Evolutionary conservation across 306 rosid species (phyloP).

Genomic region (Ormosia semicastrata): DNA sequence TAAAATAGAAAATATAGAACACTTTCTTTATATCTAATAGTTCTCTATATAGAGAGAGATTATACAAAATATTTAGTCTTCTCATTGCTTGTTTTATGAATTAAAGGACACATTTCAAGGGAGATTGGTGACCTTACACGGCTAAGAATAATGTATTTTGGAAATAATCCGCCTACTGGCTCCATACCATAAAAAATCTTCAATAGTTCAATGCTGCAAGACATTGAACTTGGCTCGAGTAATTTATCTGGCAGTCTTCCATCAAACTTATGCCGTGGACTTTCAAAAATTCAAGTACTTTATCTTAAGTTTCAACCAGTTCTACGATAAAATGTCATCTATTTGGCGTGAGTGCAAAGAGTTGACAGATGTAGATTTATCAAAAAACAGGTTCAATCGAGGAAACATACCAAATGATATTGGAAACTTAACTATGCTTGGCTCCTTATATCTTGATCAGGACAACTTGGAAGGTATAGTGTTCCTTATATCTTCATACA

Average conservation of each 20-base stretch:
- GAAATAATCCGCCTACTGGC: background rate
- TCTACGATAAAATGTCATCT: background rate
- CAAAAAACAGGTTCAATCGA: background rate
- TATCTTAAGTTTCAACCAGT: background rate
- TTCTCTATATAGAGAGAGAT: too few relatives aligned
- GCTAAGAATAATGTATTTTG: background rate
- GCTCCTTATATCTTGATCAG: background rate
- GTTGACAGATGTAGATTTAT: background rate
- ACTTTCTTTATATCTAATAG: background rate
- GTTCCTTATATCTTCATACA: background rate
- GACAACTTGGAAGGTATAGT: slow-evolving; percentile 25
- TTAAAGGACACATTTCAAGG: slow-evolving; percentile 13
- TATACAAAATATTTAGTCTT: background rate
- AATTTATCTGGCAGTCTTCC: slow-evolving; percentile 19
- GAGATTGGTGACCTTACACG: slow-evolving; percentile 14
- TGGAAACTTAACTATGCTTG: slow-evolving; percentile 21
- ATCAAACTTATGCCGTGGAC: background rate
- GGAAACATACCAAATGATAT: slow-evolving; percentile 16
- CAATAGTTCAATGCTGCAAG: background rate
- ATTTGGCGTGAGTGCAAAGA: slow-evolving; percentile 17
- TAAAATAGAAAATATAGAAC: background rate
- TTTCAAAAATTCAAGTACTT: slow-evolving; percentile 12
- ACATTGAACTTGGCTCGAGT: background rate
- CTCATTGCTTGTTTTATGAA: background rate
- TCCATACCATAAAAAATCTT: slow-evolving; percentile 19